A percentile compares a stretch with the other conserved stretches of the same genome.
Evolutionary conservation across 371 early-diverging fungal species (phyloP).

Genomic region (Apophysomyces ossiformis): DNA sequence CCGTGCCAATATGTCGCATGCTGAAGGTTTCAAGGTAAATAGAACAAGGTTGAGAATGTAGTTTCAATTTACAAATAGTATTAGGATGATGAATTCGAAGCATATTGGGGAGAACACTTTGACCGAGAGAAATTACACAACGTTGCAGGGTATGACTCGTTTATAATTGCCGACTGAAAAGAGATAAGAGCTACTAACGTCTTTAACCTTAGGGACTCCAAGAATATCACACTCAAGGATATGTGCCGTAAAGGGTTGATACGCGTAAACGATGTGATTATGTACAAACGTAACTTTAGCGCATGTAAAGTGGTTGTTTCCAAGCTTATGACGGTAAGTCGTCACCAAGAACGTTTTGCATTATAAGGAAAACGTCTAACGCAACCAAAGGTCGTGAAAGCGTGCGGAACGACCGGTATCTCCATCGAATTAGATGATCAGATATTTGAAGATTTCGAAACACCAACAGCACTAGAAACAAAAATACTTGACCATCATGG

Average conservation of each 20-base stretch:
- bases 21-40: slow-evolving; percentile 7
- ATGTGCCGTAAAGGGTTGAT: slow-evolving; percentile 58
- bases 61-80: not conserved
- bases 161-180: not conserved
- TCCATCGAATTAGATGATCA: slow-evolving; percentile 49
- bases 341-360: not conserved
- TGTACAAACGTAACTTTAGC: slow-evolving; percentile 59
- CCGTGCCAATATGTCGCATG: not conserved
- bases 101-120: slow-evolving; percentile 45
- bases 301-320: slow-evolving; percentile 47
- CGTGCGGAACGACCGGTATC: slow-evolving; percentile 49
- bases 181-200: not conserved
- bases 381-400: slow-evolving; percentile 45
- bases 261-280: slow-evolving; percentile 48
- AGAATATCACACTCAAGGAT: slow-evolving; percentile 53
- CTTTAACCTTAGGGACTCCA: slow-evolving; percentile 41
- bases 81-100: slow-evolving; percentile 45
- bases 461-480: slow-evolving; percentile 58
- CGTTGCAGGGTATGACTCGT: slow-evolving; percentile 49
- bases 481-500: slow-evolving; percentile 57
- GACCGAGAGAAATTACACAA: slow-evolving; percentile 52
- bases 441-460: slow-evolving; percentile 55
- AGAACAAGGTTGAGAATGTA: slow-evolving; percentile 9
- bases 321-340: slow-evolving; percentile 2
- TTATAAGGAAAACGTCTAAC: not conserved